Base-by-base conservation (phyloP, 768 basidiomycete species). In the Mycena indigotica region DNA sequence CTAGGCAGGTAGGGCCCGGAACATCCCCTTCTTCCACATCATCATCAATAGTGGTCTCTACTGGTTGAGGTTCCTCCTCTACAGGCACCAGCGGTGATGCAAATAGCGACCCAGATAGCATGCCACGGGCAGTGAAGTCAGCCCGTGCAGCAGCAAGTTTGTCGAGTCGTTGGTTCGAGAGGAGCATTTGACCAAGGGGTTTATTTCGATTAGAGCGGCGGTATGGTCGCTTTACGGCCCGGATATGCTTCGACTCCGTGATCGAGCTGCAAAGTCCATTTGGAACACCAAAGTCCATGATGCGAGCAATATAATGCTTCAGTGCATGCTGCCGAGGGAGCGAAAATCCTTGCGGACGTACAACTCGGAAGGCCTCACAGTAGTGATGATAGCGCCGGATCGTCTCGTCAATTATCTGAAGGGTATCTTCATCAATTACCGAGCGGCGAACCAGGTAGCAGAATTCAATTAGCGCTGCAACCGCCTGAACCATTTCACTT, bases 261-360 rank as follows among this genome's bases (percentile, higher is more conserved):
- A 74, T 75, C 0, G 69, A 75, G 0, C 66, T 72, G 29, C 73
- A 77, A 0, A 75, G 66, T 0, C 75, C 70, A 50, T 74, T 74
- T 2, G 70, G 72, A 0, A 69, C 61, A 2, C 70, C 70, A 56
- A 73, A 76, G 1, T 64, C 35, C 1, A 5, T 15, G 28, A 75
- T 73, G 1, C 65, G 23, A 0, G 26, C 24, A 0, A n/a, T n/a
- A 28, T 73, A 77, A 26, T 77, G 75, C 0, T 40, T 40, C 1
- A 75, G 49, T 0, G 73, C 62, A 21, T 77, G 75, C 38, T 77
- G 74, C 0, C 65, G 59, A 0, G 72, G 74, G 0, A 75, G 62
- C 1, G 64, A 69, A 23, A 72, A 66, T 0, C 61, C 56, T 1
- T 53, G 19, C 13, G 49, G 49, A 19, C 60, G 54, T 0, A 73